phyloP scores from a whole-genome alignment of 768 basidiomycete species.

The Rhodotorula paludigena region DNA sequence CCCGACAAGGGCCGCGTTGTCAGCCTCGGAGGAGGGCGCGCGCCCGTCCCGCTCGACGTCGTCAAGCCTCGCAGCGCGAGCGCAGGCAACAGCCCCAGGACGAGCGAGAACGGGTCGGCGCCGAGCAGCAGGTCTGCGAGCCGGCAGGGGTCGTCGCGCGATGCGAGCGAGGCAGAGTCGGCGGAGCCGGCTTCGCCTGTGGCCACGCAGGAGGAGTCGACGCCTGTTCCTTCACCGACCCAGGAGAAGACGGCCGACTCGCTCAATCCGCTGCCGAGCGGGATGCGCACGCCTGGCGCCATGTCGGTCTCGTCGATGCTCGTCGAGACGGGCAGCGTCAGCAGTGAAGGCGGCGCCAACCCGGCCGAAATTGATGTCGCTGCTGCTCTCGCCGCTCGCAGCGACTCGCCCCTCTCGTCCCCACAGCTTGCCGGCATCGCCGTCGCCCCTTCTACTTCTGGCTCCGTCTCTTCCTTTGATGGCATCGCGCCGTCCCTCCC shows the following conservation, averaged over 20 bases:
- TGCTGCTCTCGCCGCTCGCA: not conserved
- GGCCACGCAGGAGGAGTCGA: not conserved
- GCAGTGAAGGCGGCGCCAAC: slow-evolving; percentile 12
- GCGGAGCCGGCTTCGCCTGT: not conserved
- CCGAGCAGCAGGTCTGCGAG: not conserved
- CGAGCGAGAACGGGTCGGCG: not conserved
- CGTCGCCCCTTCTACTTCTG: not conserved
- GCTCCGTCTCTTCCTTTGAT: slow-evolving; percentile 6
- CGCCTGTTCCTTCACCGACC: not conserved
- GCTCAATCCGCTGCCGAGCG: slow-evolving; percentile 1
- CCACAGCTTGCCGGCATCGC: not conserved
- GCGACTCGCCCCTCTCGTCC: slow-evolving; percentile 3
- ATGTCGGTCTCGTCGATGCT: slow-evolving; percentile 28
- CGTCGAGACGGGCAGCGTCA: slow-evolving; percentile 32
- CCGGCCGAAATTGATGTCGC: slow-evolving; percentile 8
- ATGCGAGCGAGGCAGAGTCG: not conserved
- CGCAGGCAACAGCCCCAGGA: slow-evolving; percentile 1
- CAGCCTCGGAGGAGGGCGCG: slow-evolving; percentile 30
- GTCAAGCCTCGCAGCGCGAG: slow-evolving; percentile 22
- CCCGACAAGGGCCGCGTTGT: slow-evolving; percentile 20
- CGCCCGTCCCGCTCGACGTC: slow-evolving; percentile 22
- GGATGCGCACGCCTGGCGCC: slow-evolving; percentile 20
- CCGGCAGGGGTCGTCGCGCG: not conserved
- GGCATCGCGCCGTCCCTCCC: not conserved
- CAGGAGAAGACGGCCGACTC: not conserved